Conservation (phyloP, 2,329 filamentous ascomycete genomes). For the Rhynchosporium secalis region DNA sequence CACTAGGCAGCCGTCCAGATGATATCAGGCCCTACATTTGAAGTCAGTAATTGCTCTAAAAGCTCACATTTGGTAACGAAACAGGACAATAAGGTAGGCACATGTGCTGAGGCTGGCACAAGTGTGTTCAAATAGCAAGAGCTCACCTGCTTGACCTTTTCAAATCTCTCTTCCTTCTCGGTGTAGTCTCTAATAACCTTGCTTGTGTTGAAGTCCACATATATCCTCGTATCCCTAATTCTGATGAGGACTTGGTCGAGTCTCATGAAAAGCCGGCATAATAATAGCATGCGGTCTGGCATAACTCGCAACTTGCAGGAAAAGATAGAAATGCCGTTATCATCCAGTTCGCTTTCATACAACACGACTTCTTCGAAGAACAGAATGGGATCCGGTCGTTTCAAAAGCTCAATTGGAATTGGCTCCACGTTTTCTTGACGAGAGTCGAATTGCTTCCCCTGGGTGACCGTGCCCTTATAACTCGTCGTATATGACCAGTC, state of each 20-base stretch:
- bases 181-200: constrained; percentile 88
- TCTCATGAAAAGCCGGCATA: constrained; percentile 87
- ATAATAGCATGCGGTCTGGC: constrained; percentile 80
- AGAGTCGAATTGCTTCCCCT: constrained; percentile 34
- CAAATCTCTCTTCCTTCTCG: constrained; percentile 80
- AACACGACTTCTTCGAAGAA: constrained; percentile 97
- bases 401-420: constrained; percentile 85
- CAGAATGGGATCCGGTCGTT: constrained; percentile 85
- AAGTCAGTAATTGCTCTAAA: constrained; percentile 27
- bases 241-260: constrained; percentile 87
- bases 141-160: constrained; percentile 69
- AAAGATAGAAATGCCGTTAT: constrained; percentile 91
- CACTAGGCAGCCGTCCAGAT: constrained; percentile 61
- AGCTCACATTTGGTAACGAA: background rate
- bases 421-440: constrained; percentile 37
- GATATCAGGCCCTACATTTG: constrained; percentile 49
- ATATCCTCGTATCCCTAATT: constrained; percentile 86
- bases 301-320: constrained; percentile 93
- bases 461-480: constrained; percentile 70
- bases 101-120: background rate
- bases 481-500: constrained; percentile 97
- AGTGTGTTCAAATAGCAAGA: background rate
- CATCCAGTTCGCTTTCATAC: constrained; percentile 96
- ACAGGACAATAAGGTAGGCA: background rate
- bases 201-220: constrained; percentile 79